Evolutionary conservation across 2,329 filamentous ascomycete genomes (phyloP).

Genomic region (Penicillium sp.): DNA sequence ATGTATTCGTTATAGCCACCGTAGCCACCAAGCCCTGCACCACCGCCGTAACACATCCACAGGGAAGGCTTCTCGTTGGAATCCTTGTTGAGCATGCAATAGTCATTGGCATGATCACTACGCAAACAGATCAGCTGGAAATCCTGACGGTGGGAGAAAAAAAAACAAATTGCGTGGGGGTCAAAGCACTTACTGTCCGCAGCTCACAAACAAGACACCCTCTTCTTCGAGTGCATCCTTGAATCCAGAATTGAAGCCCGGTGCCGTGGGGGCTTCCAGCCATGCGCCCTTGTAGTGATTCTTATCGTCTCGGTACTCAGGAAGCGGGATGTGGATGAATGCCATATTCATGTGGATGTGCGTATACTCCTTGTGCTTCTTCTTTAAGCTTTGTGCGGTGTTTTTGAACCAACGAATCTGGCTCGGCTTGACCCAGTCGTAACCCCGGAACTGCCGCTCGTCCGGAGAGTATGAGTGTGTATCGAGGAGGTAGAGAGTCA

Average conservation of each 20-base stretch:
- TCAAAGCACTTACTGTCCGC: constrained; percentile 66
- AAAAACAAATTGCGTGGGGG: neutral
- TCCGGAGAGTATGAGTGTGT: constrained; percentile 89
- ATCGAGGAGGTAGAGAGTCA: constrained; percentile 93
- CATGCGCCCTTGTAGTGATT: constrained; percentile 63
- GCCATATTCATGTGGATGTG: constrained; percentile 92
- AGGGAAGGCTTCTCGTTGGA: constrained; percentile 58
- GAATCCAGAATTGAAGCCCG: constrained; percentile 86
- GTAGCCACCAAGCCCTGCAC: constrained; percentile 88
- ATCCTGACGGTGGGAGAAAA: constrained; percentile 14
- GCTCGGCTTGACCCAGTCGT: constrained; percentile 92
- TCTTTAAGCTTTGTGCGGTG: constrained; percentile 67
- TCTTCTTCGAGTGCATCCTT: constrained; percentile 81
- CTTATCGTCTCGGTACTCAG: constrained; percentile 67
- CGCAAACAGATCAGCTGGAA: neutral
- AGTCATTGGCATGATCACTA: constrained; percentile 93
- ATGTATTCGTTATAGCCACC: constrained; percentile 83
- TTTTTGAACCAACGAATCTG: constrained; percentile 93
- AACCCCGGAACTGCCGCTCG: constrained; percentile 80
- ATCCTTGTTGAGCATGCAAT: constrained; percentile 67
- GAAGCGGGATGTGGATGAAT: constrained; percentile 94
- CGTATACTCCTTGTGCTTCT: constrained; percentile 74
- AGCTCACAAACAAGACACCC: constrained; percentile 79
- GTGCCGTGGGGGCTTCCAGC: constrained; percentile 80
- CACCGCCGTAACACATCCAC: constrained; percentile 98